Conservation (phyloP, 345 rosid species). For the Excoecaria cochinchinensis region DNA sequence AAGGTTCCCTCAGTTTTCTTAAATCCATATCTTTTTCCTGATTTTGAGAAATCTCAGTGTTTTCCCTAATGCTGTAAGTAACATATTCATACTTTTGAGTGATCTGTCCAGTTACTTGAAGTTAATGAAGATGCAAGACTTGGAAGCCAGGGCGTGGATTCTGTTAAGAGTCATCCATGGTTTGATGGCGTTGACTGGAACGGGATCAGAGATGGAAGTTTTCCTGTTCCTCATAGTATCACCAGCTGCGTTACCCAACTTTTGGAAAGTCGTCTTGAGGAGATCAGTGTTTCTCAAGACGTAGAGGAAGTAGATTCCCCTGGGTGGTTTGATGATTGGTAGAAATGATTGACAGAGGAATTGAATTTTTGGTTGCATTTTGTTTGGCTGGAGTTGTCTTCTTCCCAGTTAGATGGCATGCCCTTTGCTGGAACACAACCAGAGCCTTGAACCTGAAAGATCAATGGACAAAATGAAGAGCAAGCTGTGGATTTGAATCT, state of each 20-base stretch:
- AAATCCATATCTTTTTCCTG: not conserved
- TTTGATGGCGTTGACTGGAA: slow-evolving; percentile 63
- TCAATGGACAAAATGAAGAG: slow-evolving; percentile 5
- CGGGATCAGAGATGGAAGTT: slow-evolving; percentile 44
- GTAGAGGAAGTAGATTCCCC: slow-evolving; percentile 44
- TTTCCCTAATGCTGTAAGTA: not conserved
- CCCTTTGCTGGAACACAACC: slow-evolving; percentile 8
- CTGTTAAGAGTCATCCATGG: slow-evolving; percentile 75
- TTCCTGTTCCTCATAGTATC: slow-evolving; percentile 64
- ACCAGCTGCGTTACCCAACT: slow-evolving; percentile 48
- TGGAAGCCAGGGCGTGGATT: slow-evolving; percentile 59
- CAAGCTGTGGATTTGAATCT: slow-evolving; percentile 17
- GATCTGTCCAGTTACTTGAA: slow-evolving; percentile 59
- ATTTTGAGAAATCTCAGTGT: not conserved
- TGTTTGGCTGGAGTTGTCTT: not conserved
- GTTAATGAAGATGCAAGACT: slow-evolving; percentile 68
- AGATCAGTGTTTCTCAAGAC: slow-evolving; percentile 34
- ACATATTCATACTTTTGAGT: not conserved
- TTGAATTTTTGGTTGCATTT: not conserved
- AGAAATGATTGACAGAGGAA: slow-evolving; percentile 21
- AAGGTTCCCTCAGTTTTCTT: slow-evolving; percentile 46
- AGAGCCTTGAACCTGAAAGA: not conserved
- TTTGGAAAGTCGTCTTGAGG: slow-evolving; percentile 43
- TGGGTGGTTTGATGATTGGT: slow-evolving; percentile 89
- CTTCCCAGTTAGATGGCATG: slow-evolving; percentile 9